phyloP scores from a whole-genome alignment of 2,329 filamentous ascomycete genomes.

The Penicillium hesseltinei region DNA sequence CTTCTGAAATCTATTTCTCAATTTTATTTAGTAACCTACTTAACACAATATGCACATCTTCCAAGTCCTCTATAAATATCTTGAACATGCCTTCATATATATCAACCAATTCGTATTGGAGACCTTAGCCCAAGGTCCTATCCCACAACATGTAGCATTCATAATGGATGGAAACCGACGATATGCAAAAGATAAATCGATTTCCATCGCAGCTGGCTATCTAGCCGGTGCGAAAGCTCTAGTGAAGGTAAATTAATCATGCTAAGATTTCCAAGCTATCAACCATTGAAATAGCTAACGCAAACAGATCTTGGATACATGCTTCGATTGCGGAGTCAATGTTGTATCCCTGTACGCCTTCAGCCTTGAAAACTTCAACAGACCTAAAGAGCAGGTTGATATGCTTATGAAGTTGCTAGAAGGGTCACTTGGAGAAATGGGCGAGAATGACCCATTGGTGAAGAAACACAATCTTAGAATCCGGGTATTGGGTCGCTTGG shows the following conservation, averaged over 20 bases:
- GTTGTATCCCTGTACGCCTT: conserved; percentile 14
- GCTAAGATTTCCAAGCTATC: neutral
- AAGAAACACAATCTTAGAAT: neutral
- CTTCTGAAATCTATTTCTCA: neutral
- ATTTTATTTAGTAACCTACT: no score
- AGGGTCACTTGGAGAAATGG: neutral
- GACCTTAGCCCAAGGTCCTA: conserved; percentile 4
- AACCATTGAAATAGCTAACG: neutral
- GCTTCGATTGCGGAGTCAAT: neutral
- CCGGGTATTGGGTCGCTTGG: neutral
- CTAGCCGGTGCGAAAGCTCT: neutral
- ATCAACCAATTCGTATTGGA: neutral
- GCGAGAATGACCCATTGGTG: neutral
- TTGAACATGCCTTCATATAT: neutral
- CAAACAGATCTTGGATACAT: neutral
- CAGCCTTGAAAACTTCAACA: conserved; percentile 17
- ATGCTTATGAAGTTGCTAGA: neutral
- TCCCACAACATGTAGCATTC: conserved; percentile 13
- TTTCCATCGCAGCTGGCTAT: neutral
- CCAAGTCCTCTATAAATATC: neutral
- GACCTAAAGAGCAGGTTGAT: conserved; percentile 11
- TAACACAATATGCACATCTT: neutral
- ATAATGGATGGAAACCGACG: conserved; percentile 19
- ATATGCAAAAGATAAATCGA: conserved; percentile 2
- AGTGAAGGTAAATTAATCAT: neutral